phyloP scores from a whole-genome alignment of 2,329 filamentous ascomycete species.

The Boeremia exigua region DNA sequence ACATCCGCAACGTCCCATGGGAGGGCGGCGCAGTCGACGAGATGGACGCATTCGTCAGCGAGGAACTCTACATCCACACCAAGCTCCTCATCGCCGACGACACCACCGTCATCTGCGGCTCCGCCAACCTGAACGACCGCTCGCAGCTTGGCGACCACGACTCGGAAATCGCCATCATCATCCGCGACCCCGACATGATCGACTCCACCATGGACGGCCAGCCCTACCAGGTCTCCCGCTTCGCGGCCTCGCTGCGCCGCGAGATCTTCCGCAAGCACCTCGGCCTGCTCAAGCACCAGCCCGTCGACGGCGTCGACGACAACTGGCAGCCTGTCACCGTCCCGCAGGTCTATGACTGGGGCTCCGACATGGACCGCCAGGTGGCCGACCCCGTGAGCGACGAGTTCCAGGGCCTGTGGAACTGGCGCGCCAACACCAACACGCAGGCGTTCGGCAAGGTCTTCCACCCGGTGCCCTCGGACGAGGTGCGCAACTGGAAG shows the following conservation, averaged over 20 bases:
- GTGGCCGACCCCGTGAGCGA: slow-evolving; percentile 76
- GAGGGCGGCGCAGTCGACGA: slow-evolving; percentile 61
- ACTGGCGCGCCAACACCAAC: slow-evolving; percentile 73
- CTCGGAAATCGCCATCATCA: slow-evolving; percentile 87
- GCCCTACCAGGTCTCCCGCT: slow-evolving; percentile 73
- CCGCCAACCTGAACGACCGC: slow-evolving; percentile 71
- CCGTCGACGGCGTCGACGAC: slow-evolving; percentile 64
- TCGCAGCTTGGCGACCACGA: slow-evolving; percentile 86
- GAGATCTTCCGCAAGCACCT: slow-evolving; percentile 92
- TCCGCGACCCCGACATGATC: slow-evolving; percentile 76
- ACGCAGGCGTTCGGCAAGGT: slow-evolving; percentile 80
- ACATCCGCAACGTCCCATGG: slow-evolving; percentile 70
- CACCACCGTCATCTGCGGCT: slow-evolving; percentile 80
- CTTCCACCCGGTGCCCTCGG: slow-evolving; percentile 79
- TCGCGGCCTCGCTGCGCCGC: slow-evolving; percentile 80
- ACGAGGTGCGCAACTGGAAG: slow-evolving; percentile 72
- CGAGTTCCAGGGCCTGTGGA: slow-evolving; percentile 75
- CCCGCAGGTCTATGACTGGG: slow-evolving; percentile 60
- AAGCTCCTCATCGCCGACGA: slow-evolving; percentile 85
- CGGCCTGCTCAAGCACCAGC: slow-evolving; percentile 78
- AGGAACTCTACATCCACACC: slow-evolving; percentile 69
- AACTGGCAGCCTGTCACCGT: slow-evolving; percentile 65
- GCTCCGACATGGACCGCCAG: slow-evolving; percentile 55
- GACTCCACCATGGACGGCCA: slow-evolving; percentile 75
- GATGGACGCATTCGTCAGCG: slow-evolving; percentile 67